Conservation (phyloP, 2,329 filamentous ascomycete species). For the Scytalidium lignicola region DNA sequence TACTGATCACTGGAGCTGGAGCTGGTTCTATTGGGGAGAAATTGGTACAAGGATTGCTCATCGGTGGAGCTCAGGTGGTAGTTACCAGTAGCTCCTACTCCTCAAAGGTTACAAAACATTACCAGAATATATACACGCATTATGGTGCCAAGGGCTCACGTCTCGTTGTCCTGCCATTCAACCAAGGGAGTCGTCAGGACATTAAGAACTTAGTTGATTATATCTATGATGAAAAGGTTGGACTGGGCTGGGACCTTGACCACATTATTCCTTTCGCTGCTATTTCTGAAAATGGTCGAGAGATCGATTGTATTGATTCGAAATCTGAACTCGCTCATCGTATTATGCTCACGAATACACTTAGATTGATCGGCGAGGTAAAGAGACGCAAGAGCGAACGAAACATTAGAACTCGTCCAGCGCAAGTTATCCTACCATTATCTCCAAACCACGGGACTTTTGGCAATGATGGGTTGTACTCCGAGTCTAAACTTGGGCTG, state of each 20-base stretch:
- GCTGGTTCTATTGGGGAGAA: conserved; percentile 94
- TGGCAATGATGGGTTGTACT: conserved; percentile 92
- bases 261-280: conserved; percentile 92
- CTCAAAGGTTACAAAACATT: conserved; percentile 92
- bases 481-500: conserved; percentile 90
- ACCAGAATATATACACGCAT: conserved; percentile 92
- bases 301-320: conserved; percentile 90
- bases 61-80: conserved; percentile 87
- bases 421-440: conserved; percentile 90
- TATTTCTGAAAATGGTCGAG: conserved; percentile 90
- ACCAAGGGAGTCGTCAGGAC: conserved; percentile 95
- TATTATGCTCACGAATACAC: conserved; percentile 94
- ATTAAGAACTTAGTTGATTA: conserved; percentile 87
- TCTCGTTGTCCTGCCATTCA: conserved; percentile 94
- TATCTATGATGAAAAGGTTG: conserved; percentile 90
- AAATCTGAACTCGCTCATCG: conserved; percentile 94
- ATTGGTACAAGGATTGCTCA: conserved; percentile 87
- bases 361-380: conserved; percentile 81
- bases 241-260: conserved; percentile 94
- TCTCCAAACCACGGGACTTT: conserved; percentile 98
- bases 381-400: conserved; percentile 81
- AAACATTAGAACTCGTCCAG: conserved; percentile 85
- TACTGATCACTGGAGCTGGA: conserved; percentile 93
- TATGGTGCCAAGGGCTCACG: conserved; percentile 88
- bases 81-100: conserved; percentile 95